These are phyloP conservation scores for Knoxdaviesia proteae DNA, from an alignment of 2,329 filamentous ascomycete species.

Conservation along the genomic window DNA sequence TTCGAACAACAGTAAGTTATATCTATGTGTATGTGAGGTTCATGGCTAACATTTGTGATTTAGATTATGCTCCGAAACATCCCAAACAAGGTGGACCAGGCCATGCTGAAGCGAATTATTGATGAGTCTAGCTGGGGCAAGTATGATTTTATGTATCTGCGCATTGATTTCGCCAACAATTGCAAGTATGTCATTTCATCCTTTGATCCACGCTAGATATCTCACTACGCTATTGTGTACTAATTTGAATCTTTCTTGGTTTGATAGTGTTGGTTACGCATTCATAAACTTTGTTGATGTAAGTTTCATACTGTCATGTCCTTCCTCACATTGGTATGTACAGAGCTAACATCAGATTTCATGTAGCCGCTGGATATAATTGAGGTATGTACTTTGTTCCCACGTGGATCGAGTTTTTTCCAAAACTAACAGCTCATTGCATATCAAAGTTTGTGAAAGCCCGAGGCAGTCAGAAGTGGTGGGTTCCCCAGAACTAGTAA, in stretches of 20 bases:
- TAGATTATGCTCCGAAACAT: constrained; percentile 92
- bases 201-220: neutral
- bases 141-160: constrained; percentile 88
- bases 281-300: constrained; percentile 89
- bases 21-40: too few species aligned
- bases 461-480: constrained; percentile 52
- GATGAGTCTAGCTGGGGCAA: constrained; percentile 60
- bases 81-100: constrained; percentile 69
- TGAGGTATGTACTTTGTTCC: constrained; percentile 25
- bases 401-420: neutral
- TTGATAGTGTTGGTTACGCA: constrained; percentile 68
- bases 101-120: constrained; percentile 57
- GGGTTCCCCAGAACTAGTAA: constrained; percentile 7
- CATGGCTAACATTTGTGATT: constrained; percentile 3
- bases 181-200: constrained; percentile 44
- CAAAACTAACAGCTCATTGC: constrained; percentile 9
- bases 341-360: neutral
- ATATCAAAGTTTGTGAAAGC: constrained; percentile 45
- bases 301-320: constrained; percentile 15
- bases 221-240: neutral
- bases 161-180: constrained; percentile 71
- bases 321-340: neutral
- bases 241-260: constrained; percentile 8
- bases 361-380: constrained; percentile 50
- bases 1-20: constrained; percentile 48